Base-by-base conservation (phyloP, 768 basidiomycete species). In the Russula ochroleuca region DNA sequence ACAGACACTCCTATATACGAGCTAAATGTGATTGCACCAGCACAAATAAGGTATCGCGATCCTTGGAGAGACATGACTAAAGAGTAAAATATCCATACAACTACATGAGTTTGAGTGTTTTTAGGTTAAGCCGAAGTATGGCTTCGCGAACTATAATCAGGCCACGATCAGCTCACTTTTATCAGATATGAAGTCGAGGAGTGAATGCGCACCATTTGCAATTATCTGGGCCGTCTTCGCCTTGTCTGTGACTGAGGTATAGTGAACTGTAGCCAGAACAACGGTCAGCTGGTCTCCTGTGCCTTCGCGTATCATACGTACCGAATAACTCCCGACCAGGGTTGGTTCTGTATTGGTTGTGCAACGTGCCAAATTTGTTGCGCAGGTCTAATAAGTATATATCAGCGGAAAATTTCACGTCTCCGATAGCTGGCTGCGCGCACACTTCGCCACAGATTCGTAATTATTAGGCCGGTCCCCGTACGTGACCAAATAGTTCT, bases 231-330 rank as follows among this genome's bases (percentile, higher is more conserved):
- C 78, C 41, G 90, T 92, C 67, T 80, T 78, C 71, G 81, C 80
- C 63, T 87, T 90, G 75, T 92, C 89, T n/a, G 86, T 90, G 54
- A 92, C 90, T 57, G 88, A 82, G 11, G 90, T 92, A 61, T 86
- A 78, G 73, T 92, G 90, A 59, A 89, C 90, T 92, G 66, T 40
- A 49, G 48, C 14, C 49, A 47, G 52, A 61, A 47, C 65, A 55
- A 48, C 40, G 51, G 62, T 40, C 38, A 35, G 52, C 31, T 31
- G 37, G 35, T 35, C n/a, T 53, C 35, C 40, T 64, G 25, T 23
- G 10, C 31, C 23, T 40, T 49, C 31, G 8, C 49, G 49, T 48
- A 49, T 25, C 51, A 19, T 35, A 74, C 86, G 62, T 69, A 91
- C 90, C 83, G 70, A 85, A 88, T 17, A 89, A 74, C 65, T 90